These are phyloP conservation scores for Penicillium dipodomyicola DNA, from an alignment of 495 filamentous ascomycete genomes.

Conservation along the genomic window DNA sequence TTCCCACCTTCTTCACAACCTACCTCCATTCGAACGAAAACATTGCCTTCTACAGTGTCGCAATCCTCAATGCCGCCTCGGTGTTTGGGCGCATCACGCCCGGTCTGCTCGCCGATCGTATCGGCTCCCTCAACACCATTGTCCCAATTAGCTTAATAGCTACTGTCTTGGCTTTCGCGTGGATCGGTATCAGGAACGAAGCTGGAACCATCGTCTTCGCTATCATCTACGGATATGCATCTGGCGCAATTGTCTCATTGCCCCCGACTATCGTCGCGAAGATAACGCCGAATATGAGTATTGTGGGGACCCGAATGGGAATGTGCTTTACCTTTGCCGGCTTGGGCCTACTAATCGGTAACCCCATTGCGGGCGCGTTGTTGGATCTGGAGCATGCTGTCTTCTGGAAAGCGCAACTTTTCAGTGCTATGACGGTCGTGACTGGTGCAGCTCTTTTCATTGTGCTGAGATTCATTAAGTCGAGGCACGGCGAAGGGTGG, in stretches of 20 bases:
- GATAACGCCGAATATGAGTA: slow-evolving; percentile 39
- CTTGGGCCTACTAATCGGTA: slow-evolving; percentile 57
- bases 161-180: slow-evolving; percentile 34
- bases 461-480: slow-evolving; percentile 2
- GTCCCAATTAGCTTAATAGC: slow-evolving; percentile 28
- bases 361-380: slow-evolving; percentile 59
- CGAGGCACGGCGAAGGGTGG: slow-evolving; percentile 10
- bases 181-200: slow-evolving; percentile 33
- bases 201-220: slow-evolving; percentile 38
- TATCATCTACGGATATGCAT: slow-evolving; percentile 42
- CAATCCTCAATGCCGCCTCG: slow-evolving; percentile 47
- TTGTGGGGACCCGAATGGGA: slow-evolving; percentile 60
- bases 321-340: slow-evolving; percentile 53
- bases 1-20: slow-evolving; percentile 27
- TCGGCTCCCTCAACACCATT: slow-evolving; percentile 39
- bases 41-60: slow-evolving; percentile 45
- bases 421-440: slow-evolving; percentile 8
- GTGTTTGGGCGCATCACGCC: slow-evolving; percentile 47
- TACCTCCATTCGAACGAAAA: slow-evolving; percentile 16
- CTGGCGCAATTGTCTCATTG: slow-evolving; percentile 39
- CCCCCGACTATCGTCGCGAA: slow-evolving; percentile 28
- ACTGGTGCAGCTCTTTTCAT: slow-evolving; percentile 9
- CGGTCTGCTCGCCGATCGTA: slow-evolving; percentile 38
- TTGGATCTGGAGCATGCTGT: slow-evolving; percentile 4
- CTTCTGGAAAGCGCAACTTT: slow-evolving; percentile 17